Conservation (phyloP, 805 yeast genomes). For the Vanderwaltozyma verrucispora region DNA sequence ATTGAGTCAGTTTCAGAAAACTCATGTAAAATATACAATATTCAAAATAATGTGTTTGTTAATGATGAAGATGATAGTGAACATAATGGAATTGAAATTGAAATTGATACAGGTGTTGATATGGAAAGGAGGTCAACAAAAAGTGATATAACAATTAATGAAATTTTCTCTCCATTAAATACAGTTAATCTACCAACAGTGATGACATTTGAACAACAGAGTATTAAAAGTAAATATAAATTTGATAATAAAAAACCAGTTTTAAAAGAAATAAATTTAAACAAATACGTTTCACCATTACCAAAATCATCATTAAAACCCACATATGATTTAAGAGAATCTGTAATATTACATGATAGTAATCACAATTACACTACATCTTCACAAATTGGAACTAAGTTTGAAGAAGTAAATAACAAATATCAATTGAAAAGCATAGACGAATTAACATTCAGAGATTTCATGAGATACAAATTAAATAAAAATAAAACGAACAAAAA, state of each 20-base stretch:
- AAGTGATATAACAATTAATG: background rate
- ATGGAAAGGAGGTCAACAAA: background rate
- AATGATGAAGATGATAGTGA: no score
- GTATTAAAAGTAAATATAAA: background rate
- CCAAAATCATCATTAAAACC: conserved; percentile 1
- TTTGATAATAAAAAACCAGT: no score
- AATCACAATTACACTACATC: no score
- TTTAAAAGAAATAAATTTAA: background rate
- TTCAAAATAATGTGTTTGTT: no score
- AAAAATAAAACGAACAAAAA: background rate
- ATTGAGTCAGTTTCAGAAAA: no score
- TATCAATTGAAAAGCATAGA: conserved; percentile 2
- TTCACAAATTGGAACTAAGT: background rate
- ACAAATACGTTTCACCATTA: background rate
- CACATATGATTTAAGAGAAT: background rate
- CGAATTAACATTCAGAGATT: conserved; percentile 2
- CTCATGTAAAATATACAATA: no score
- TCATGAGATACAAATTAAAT: conserved; percentile 1
- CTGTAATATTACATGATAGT: no score
- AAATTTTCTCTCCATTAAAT: background rate
- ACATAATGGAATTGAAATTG: no score
- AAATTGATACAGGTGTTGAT: no score
- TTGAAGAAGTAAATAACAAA: background rate
- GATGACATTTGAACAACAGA: background rate
- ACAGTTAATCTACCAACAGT: background rate